Base-by-base conservation (phyloP, 1,284 basidiomycete species). In the Microbotryomycetes sp. region DNA sequence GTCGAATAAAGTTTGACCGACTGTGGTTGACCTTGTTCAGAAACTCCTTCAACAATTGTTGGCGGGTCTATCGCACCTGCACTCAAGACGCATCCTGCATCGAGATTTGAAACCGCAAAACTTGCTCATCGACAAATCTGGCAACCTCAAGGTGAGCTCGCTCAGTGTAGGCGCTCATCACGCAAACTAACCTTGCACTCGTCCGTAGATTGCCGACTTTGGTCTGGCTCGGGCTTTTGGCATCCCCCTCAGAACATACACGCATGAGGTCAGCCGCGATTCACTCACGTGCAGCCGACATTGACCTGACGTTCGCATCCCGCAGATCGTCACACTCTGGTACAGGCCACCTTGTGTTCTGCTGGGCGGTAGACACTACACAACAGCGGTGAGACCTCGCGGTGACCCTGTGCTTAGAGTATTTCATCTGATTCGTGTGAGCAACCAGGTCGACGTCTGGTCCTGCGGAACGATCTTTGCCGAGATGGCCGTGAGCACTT, bases 51-150 rank as follows among this genome's bases (percentile, higher is more conserved):
- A 87, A 73, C 89, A 93, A 76, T 81, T 93, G 58, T 84, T 83
- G 61, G 83, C 88, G 61, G 94, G 94, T 29, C 84, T 97, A 54
- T 82, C 89, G 61, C 97, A 93, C 77, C 96, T 94, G 75, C 94
- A 98, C 75, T 87, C 91, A 18, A 92, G 97, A 74, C 85, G 94
- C 35, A 96, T 98, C 69, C 82, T 98, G 18, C 94, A 98, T 73
- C 87, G 94, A 51, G 94, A 98, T 76, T 81, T 98, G 67, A 98
- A 98, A 77, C 96, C 94, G 0, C 94, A 98, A 77, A 98, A 98
- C 77, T 78, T 98, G 64, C 82, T 98, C 61, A 97, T 98, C 73
- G 89, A 94, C 79, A 87, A 85, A 70, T 78, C 85, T 56, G 85
- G 90, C 67, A 92, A 96, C 72, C 81, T 97, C 64, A 97, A 97